Conservation (phyloP, 495 filamentous ascomycete genomes). For the Geopyxis carbonaria region DNA sequence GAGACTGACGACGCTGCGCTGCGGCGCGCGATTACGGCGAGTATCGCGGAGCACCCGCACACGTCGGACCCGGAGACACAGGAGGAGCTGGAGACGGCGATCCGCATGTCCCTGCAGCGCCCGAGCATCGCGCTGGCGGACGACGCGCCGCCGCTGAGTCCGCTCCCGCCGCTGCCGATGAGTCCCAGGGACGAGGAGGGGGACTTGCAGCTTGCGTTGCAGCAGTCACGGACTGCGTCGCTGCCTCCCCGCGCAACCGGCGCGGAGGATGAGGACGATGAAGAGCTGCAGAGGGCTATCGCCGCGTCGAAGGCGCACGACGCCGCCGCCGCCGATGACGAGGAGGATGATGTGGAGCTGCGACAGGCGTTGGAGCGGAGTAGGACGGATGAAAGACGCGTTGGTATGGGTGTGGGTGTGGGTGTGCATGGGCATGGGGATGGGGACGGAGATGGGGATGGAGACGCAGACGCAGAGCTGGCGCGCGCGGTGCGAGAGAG, state of each 20-base stretch:
- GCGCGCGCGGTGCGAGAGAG: conserved; percentile 2
- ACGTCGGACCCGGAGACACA: background rate
- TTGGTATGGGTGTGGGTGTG: no score
- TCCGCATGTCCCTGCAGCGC: no score
- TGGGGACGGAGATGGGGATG: no score
- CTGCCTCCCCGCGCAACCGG: background rate
- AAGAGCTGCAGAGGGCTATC: background rate
- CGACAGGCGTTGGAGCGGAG: no score
- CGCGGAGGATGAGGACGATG: background rate
- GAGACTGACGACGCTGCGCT: background rate
- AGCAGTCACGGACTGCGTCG: background rate
- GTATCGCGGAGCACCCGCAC: background rate
- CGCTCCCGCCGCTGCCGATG: background rate
- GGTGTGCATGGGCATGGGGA: no score
- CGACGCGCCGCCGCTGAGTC: background rate
- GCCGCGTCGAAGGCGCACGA: background rate
- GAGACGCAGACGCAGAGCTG: conserved; percentile 1
- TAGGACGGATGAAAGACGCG: no score
- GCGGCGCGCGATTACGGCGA: background rate
- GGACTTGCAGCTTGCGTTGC: background rate
- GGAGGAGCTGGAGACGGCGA: conserved; percentile 3
- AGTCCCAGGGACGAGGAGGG: background rate
- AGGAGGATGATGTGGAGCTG: conserved; percentile 6
- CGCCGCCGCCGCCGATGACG: background rate
- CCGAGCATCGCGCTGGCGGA: no score